phyloP scores from a whole-genome alignment of 1,139 yeast species.

The Blastobotrys serpentis region DNA sequence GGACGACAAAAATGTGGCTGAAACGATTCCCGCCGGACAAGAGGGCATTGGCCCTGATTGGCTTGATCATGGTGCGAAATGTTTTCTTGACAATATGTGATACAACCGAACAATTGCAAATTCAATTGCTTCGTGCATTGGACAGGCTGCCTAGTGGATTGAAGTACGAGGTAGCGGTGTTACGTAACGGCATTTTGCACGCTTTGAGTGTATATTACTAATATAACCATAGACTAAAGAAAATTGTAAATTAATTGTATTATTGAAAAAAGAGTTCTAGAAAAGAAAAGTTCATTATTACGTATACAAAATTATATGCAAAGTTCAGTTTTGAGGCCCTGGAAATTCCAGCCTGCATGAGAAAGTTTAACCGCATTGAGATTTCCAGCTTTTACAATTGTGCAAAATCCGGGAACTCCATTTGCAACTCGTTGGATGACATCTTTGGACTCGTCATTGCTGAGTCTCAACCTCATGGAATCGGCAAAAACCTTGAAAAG shows the following conservation, averaged over 20 bases:
- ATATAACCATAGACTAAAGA: too few species aligned
- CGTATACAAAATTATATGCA: slow-evolving; percentile 6
- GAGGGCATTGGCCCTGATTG: slow-evolving; percentile 6
- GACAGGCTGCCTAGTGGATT: background rate
- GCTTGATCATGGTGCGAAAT: slow-evolving; percentile 5
- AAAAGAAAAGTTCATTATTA: too few species aligned
- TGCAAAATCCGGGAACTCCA: slow-evolving; percentile 17
- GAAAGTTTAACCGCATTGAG: slow-evolving; percentile 17
- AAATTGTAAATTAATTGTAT: too few species aligned
- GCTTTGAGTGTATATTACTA: background rate
- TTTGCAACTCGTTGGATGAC: slow-evolving; percentile 10
- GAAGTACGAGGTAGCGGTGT: background rate
- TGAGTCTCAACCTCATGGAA: slow-evolving; percentile 11
- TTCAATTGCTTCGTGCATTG: slow-evolving; percentile 4
- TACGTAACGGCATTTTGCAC: slow-evolving; percentile 8
- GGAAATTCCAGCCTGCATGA: slow-evolving; percentile 14
- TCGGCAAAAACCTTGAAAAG: slow-evolving; percentile 14
- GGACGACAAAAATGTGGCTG: slow-evolving; percentile 12
- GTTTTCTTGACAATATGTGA: slow-evolving; percentile 9
- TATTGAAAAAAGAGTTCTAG: too few species aligned
- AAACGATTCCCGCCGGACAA: slow-evolving; percentile 3
- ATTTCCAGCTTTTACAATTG: slow-evolving; percentile 13
- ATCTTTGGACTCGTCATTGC: slow-evolving; percentile 15
- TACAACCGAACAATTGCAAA: background rate
- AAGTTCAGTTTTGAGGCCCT: slow-evolving; percentile 1